Evolutionary conservation across 371 early-diverging fungal genomes (phyloP).

Genomic region (Vittaforma corneae): DNA sequence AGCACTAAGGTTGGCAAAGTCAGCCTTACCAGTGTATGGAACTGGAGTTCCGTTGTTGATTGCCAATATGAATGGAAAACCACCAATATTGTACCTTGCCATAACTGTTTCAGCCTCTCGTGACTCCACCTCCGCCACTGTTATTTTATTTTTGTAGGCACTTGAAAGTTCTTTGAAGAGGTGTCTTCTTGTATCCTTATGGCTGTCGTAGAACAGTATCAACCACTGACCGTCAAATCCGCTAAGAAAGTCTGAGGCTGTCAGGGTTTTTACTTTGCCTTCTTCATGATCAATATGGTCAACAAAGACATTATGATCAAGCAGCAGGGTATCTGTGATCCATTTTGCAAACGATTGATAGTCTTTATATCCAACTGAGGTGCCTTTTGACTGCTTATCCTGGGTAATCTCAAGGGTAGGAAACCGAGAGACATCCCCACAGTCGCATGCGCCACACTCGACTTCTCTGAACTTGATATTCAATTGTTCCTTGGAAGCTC

Average conservation of each 20-base stretch:
- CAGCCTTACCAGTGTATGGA: constrained; percentile 33
- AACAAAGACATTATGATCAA: constrained; percentile 39
- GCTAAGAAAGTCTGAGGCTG: constrained; percentile 52
- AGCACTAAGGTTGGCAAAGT: constrained; percentile 17
- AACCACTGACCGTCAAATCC: constrained; percentile 59
- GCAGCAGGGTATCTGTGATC: constrained; percentile 17
- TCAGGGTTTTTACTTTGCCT: constrained; percentile 36
- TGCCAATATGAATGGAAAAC: constrained; percentile 55
- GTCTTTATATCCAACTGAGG: constrained; percentile 34
- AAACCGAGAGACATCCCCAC: constrained; percentile 43
- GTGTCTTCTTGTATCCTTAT: constrained; percentile 34
- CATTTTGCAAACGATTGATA: constrained; percentile 38
- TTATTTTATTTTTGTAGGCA: constrained; percentile 48
- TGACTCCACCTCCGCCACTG: constrained; percentile 51
- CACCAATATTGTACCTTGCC: constrained; percentile 49
- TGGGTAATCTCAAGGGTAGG: constrained; percentile 55
- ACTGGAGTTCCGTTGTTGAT: constrained; percentile 56
- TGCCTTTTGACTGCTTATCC: constrained; percentile 36
- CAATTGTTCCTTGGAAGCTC: constrained; percentile 25
- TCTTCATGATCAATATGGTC: constrained; percentile 1
- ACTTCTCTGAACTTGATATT: constrained; percentile 43
- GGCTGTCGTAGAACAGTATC: constrained; percentile 54
- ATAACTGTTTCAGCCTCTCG: constrained; percentile 47
- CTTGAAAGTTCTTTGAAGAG: constrained; percentile 49
- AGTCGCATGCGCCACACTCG: constrained; percentile 53